Evolutionary conservation across 306 rosid species (phyloP), one percentile per base, ranked within the genome.

Genomic region (barrel medic (Medicago truncatula)): DNA sequence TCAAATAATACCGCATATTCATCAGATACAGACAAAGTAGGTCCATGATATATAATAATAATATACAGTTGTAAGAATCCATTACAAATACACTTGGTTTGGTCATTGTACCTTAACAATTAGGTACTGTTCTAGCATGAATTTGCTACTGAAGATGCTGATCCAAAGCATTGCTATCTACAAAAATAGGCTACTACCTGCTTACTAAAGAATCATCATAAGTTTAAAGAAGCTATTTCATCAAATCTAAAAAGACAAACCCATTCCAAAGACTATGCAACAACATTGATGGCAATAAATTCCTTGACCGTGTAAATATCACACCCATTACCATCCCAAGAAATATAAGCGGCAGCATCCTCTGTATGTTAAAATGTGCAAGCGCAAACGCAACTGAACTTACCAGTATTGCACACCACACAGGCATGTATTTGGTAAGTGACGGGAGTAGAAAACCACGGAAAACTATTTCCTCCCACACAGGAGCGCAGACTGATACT

Each of bases 261-360:
- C 90, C 94, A 76, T 96, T 96, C 98, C 98, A 96, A 78, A 96
- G 96, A 88, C 99, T 96, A 80, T 96, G 99, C 93, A 92, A 88
- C 56, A 96, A 85, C 92, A 96, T 90, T 40, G 99, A 82, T 67
- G 99, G 97, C 39, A 95, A 81, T 49, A 95, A 91, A 81, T 95
- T 95, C 84, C 91, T 90, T 23, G 99, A 92, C 70, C 98, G 75
- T n/a, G 96, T 87, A 56, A 85, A 96, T 64, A 92, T 87, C 38
- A 82, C 70, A 71, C 99, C 99, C 98, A 96, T 90, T 75, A 96
- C 96, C 80, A 92, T 81, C 67, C 99, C 99, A 73, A 96, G 93
- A 73, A 96, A 89, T 59, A 92, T 82, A 80, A 92, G 97, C 2
- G 99, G 98, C 38, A 96, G 86, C 93, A 96, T 92, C 91, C 93